Base-by-base conservation (phyloP, 345 rosid species). In the Combretum micranthum region DNA sequence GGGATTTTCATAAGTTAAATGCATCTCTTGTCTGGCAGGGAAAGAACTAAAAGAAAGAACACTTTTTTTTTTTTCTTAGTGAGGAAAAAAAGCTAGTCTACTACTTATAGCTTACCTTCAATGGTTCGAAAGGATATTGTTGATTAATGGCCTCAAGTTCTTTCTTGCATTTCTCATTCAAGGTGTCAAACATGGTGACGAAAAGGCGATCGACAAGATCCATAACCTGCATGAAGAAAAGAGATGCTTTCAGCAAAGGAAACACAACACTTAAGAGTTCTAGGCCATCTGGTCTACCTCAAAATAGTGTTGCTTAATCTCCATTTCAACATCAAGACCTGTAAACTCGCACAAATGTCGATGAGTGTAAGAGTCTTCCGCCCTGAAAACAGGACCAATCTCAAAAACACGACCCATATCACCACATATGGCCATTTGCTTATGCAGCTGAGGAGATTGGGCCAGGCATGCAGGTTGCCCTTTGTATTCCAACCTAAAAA, bases 401-500 rank as follows among this genome's bases (percentile, higher is more conserved):
- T 83, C 96, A 61, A 85, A 93, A 54, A 89, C 94, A 11, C 91
- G 83, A 42, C 73, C 77, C 48, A 81, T 73, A 72, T 83, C 93
- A 62, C 85, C 96, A 69, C 88, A 84, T 13, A 88, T 86, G 2
- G 95, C 65, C 91, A 88, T 88, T 66, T 92, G 95, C 76, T 88
- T 92, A 64, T 88, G 95, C 67, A 88, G 94, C 60, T 88, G 98
- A 68, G 99, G 97, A 37, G 97, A 89, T 69, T 89, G 99, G 13
- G 97, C 96, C 53, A 93, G 67, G 75, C 97, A 93, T 11, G 97
- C 99, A 37, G 83, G 69, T 52, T 73, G 87, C 50, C 99, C 97
- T 67, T 85, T 89, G 83, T 93, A 93, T 47, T 92, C 94, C 70
- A 93, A 64, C 70, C 51, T 73, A 78, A 93, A 93, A 15, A 93